These are phyloP conservation scores for Trichoderma sp. DNA, from an alignment of 2,329 filamentous ascomycete species.

Conservation along the genomic window DNA sequence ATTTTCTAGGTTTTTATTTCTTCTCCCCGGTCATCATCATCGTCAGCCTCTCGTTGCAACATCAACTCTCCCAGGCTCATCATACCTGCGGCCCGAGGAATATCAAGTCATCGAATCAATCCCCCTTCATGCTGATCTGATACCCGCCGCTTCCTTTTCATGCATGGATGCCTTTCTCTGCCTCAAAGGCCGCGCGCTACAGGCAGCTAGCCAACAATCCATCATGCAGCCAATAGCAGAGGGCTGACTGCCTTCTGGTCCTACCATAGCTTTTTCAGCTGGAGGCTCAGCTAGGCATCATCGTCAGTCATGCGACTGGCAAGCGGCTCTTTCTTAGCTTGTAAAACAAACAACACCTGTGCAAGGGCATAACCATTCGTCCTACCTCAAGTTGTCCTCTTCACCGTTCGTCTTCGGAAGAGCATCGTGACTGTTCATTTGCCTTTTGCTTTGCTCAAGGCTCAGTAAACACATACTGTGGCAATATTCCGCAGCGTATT, in stretches of 20 bases:
- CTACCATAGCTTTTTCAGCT: conserved; percentile 7
- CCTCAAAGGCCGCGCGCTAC: not conserved
- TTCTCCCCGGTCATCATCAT: not conserved
- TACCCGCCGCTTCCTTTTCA: not conserved
- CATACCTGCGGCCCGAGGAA: not conserved
- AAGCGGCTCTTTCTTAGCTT: conserved; percentile 1
- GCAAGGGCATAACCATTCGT: not conserved
- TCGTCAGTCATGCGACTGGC: conserved; percentile 13
- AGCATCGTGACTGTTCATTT: not conserved
- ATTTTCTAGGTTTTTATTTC: not conserved
- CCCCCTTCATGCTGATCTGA: not conserved
- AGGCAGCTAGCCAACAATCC: not conserved
- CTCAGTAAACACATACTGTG: not conserved
- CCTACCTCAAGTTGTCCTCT: not conserved
- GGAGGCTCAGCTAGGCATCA: conserved; percentile 18
- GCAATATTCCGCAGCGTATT: not conserved
- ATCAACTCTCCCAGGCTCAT: not conserved
- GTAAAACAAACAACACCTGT: not conserved
- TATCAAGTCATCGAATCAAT: not conserved
- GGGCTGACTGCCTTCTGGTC: not conserved
- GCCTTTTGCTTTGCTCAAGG: not conserved
- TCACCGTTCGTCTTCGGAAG: not conserved
- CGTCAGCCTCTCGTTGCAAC: not conserved
- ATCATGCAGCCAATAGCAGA: conserved; percentile 13
- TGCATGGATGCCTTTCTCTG: conserved; percentile 17